Percentiles rank a stretch among this genome's conserved stretches.
These are phyloP conservation scores for Meira miltonrushii DNA, from an alignment of 1,284 basidiomycete species.

Conservation along the genomic window DNA sequence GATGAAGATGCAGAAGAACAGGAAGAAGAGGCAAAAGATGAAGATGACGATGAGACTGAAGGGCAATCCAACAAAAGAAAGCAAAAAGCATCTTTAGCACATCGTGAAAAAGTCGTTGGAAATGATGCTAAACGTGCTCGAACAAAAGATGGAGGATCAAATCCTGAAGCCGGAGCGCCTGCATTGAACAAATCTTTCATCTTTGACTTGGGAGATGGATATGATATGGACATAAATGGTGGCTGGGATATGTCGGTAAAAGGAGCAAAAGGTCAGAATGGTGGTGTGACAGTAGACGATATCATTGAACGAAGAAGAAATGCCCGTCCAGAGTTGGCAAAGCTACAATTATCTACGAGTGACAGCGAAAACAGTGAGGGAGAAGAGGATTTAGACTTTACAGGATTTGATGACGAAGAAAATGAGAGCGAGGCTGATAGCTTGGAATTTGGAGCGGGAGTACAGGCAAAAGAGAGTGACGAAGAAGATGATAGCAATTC, in stretches of 20 bases:
- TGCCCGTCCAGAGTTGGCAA: conserved; percentile 13
- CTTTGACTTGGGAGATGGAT: conserved; percentile 34
- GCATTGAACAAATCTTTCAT: conserved; percentile 33
- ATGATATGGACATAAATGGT: conserved; percentile 12
- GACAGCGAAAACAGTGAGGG: conserved; percentile 17
- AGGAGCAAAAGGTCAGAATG: conserved; percentile 25
- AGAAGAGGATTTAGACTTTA: conserved; percentile 20
- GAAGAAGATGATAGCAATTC: conserved; percentile 34
- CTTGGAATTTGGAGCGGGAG: conserved; percentile 41
- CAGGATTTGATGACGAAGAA: conserved; percentile 15
- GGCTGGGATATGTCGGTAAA: conserved; percentile 43
- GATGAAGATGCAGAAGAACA: conserved; percentile 17
- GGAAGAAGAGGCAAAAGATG: conserved; percentile 20
- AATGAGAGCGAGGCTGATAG: conserved; percentile 33
- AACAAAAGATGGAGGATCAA: neutral
- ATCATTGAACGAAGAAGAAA: conserved; percentile 47
- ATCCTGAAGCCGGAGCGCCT: conserved; percentile 18
- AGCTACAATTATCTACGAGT: conserved; percentile 8
- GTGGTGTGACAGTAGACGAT: conserved; percentile 37
- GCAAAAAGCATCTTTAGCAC: conserved; percentile 33
- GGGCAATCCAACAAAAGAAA: conserved; percentile 22
- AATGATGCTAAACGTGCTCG: neutral
- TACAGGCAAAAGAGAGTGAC: conserved; percentile 30
- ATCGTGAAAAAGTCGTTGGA: conserved; percentile 35
- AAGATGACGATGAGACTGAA: conserved; percentile 6